Evolutionary conservation across 371 early-diverging fungal genomes (phyloP).

Genomic region (Mucor plumbeus): DNA sequence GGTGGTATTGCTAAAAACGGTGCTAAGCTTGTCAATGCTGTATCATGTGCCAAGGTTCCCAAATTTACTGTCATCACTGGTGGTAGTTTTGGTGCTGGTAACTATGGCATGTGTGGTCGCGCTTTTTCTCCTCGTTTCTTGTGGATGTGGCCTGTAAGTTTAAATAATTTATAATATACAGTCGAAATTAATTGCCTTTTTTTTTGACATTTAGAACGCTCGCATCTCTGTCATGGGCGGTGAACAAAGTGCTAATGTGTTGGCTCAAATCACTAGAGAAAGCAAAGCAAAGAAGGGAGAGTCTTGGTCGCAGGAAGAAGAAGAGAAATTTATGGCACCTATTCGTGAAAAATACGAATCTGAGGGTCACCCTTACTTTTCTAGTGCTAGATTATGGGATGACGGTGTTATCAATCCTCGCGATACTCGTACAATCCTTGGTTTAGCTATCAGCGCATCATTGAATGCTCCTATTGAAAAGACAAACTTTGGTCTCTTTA

Average conservation of each 20-base stretch:
- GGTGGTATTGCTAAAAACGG: conserved; percentile 98
- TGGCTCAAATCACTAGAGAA: conserved; percentile 89
- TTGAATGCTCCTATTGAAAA: conserved; percentile 79
- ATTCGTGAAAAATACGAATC: conserved; percentile 88
- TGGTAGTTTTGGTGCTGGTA: conserved; percentile 93
- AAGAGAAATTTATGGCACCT: conserved; percentile 85
- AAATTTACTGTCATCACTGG: conserved; percentile 96
- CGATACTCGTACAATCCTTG: conserved; percentile 90
- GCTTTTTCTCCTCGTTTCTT: conserved; percentile 95
- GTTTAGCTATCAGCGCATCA: conserved; percentile 85
- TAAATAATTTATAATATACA: too few relatives aligned
- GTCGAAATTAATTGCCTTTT: neutral
- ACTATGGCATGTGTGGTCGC: conserved; percentile 99
- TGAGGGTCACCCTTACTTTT: conserved; percentile 96
- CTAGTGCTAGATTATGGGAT: conserved; percentile 93
- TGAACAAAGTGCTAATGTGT: conserved; percentile 95
- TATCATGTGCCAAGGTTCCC: conserved; percentile 94
- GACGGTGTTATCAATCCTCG: conserved; percentile 95
- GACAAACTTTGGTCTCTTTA: conserved; percentile 94
- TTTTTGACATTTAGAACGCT: conserved; percentile 59
- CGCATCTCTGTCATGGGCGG: conserved; percentile 99
- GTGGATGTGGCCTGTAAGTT: conserved; percentile 96
- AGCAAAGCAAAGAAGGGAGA: conserved; percentile 84
- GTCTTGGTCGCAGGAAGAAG: conserved; percentile 73
- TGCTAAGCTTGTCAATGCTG: conserved; percentile 97